Evolutionary conservation across 495 filamentous ascomycete genomes (phyloP).

Genomic region (Aspergillus asperescens): DNA sequence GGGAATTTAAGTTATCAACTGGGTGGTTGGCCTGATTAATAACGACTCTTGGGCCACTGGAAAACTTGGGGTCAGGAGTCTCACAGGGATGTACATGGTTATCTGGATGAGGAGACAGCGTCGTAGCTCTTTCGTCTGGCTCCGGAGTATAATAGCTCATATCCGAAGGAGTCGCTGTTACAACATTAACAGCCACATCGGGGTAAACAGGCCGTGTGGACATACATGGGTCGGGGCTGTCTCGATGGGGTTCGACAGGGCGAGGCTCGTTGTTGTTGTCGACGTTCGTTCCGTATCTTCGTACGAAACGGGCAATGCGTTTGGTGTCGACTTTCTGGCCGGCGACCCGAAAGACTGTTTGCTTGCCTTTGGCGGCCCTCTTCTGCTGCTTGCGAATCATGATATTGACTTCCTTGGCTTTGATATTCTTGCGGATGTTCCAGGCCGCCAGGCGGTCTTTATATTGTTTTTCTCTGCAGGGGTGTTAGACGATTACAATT

Average conservation of each 20-base stretch:
- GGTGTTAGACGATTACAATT: too few relatives aligned
- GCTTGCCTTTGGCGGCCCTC: constrained; percentile 39
- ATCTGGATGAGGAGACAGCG: constrained; percentile 33
- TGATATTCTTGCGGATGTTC: constrained; percentile 44
- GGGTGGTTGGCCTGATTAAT: constrained; percentile 10
- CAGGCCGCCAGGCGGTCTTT: constrained; percentile 43
- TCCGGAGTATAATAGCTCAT: constrained; percentile 42
- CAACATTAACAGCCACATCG: not conserved
- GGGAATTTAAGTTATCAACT: constrained; percentile 13
- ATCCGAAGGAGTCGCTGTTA: constrained; percentile 37
- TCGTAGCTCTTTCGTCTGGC: constrained; percentile 29
- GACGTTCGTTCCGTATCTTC: constrained; percentile 27
- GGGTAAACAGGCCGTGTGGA: not conserved
- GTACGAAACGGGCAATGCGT: constrained; percentile 36
- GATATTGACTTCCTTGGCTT: constrained; percentile 39
- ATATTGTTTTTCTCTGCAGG: constrained; percentile 42
- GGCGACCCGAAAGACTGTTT: constrained; percentile 37
- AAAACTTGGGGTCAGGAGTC: constrained; percentile 4
- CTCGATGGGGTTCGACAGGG: constrained; percentile 7
- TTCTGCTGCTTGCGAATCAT: constrained; percentile 43
- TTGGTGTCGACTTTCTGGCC: constrained; percentile 38
- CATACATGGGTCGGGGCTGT: constrained; percentile 36
- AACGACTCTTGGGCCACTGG: not conserved
- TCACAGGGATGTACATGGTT: constrained; percentile 29
- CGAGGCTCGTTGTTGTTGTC: constrained; percentile 17